Base-by-base conservation (phyloP, 2,329 filamentous ascomycete genomes). In the Diaporthe capsici region DNA sequence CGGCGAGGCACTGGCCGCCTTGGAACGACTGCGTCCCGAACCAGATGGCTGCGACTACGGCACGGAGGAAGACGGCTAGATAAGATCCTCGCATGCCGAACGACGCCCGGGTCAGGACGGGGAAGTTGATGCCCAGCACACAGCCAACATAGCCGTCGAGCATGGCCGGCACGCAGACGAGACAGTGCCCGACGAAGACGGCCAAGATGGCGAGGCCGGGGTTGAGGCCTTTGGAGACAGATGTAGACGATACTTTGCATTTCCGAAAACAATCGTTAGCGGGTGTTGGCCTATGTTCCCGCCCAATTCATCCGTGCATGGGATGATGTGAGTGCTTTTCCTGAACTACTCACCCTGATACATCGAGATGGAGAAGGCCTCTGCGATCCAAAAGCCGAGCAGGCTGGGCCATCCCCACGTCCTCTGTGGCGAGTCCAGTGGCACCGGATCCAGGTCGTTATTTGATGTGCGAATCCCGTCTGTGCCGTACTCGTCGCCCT, bases 11-110 rank as follows among this genome's bases (percentile, higher is more conserved):
- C 63, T 90, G 89, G 0, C 88, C 91, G 0, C 92, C 92, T 77
- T 92, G 92, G 76, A 91, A 90, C 55, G 89, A 90, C 78, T 93
- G 91, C 63, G 94, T 92, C 0, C 91, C 91, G 72, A 93, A 90
- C 93, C 87, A 89, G 79, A 89, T 88, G 80, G 88, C 85, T 37
- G 86, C 87, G 25, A 88, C 81, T 58, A 88, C 81, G 2, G 83
- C 81, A 34, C 87, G 84, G 42, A 85, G 84, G 8, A 87, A 79
- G 60, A 88, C 81, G 44, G 74, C 73, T n/a, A 77, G 73, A 31
- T 76, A 77, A 3, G 85, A 84, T 47, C 88, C 81, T 75, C 87
- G 87, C 77, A 85, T 88, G 7, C 87, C 87, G 75, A 88, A 88
- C 44, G 85, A 84, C 44, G 84, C 84, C 5, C 85, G 84, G 5